phyloP scores from a whole-genome alignment of 306 rosid genomes.

The Arachis hypogaea region DNA sequence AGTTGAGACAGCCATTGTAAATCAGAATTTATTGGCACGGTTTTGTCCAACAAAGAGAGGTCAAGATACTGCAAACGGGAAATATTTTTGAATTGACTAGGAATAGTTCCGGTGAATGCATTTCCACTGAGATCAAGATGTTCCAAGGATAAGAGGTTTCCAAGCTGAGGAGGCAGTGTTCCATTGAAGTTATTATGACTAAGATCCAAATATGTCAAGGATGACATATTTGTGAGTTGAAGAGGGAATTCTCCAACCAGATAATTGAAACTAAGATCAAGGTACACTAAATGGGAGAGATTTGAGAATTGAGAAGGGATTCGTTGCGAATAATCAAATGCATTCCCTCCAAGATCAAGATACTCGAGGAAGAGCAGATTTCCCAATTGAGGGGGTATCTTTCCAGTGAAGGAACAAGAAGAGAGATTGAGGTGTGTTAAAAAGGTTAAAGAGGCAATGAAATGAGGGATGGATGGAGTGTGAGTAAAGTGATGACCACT shows the following conservation, averaged over 20 bases:
- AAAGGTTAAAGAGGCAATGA: neutral
- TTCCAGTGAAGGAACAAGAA: neutral
- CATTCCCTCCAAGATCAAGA: neutral
- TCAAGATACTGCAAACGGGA: neutral
- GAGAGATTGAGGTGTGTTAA: neutral
- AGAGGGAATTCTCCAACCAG: neutral
- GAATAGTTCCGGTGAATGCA: neutral
- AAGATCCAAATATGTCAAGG: no score
- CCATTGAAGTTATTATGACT: neutral
- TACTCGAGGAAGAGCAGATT: neutral
- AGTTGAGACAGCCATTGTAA: constrained; percentile 19
- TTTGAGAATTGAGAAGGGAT: neutral
- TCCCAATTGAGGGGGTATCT: neutral
- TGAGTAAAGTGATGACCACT: neutral
- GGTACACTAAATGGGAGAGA: neutral
- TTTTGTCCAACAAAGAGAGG: neutral
- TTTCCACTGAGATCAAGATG: neutral
- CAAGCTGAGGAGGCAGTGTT: neutral
- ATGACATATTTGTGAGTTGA: neutral
- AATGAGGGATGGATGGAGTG: neutral
- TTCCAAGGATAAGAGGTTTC: neutral
- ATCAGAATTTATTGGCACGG: neutral
- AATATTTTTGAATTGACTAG: neutral
- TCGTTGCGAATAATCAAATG: neutral
- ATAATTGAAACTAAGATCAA: neutral